Evolutionary conservation across 1,284 basidiomycete genomes (phyloP).

Genomic region (Pholiota adiposa): DNA sequence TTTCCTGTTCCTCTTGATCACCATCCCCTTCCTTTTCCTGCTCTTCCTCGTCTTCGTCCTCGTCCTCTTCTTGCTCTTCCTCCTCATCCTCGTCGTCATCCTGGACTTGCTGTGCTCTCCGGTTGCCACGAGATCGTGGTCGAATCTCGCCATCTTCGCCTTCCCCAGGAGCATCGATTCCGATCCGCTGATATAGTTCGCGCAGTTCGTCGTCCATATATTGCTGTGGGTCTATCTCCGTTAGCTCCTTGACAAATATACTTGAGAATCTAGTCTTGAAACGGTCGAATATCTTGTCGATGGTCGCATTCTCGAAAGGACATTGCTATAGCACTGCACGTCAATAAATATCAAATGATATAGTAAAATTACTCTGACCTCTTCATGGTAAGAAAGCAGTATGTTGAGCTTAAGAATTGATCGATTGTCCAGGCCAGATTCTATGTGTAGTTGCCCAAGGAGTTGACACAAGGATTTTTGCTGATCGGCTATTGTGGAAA

Average conservation of each 20-base stretch:
- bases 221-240: slow-evolving; percentile 59
- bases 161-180: slow-evolving; percentile 50
- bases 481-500: slow-evolving; percentile 61
- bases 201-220: slow-evolving; percentile 58
- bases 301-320: slow-evolving; percentile 69
- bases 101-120: slow-evolving; percentile 16
- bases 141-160: slow-evolving; percentile 21
- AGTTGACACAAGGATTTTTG: slow-evolving; percentile 84
- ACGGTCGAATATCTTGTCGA: slow-evolving; percentile 71
- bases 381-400: slow-evolving; percentile 59
- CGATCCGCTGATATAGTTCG: slow-evolving; percentile 62
- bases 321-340: slow-evolving; percentile 56
- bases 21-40: slow-evolving; percentile 4
- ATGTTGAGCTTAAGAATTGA: slow-evolving; percentile 68
- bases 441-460: slow-evolving; percentile 79
- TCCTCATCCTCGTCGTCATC: slow-evolving; percentile 16
- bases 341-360: background rate
- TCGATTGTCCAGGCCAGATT: slow-evolving; percentile 64
- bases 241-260: slow-evolving; percentile 60
- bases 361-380: slow-evolving; percentile 43
- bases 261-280: slow-evolving; percentile 67
- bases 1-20: slow-evolving; percentile 5
- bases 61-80: slow-evolving; percentile 3
- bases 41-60: slow-evolving; percentile 5
- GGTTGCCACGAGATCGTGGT: slow-evolving; percentile 15